A percentile compares a stretch with the other conserved stretches of the same genome.
Conservation (phyloP, 2,329 filamentous ascomycete genomes). For the Phoma sp. region DNA sequence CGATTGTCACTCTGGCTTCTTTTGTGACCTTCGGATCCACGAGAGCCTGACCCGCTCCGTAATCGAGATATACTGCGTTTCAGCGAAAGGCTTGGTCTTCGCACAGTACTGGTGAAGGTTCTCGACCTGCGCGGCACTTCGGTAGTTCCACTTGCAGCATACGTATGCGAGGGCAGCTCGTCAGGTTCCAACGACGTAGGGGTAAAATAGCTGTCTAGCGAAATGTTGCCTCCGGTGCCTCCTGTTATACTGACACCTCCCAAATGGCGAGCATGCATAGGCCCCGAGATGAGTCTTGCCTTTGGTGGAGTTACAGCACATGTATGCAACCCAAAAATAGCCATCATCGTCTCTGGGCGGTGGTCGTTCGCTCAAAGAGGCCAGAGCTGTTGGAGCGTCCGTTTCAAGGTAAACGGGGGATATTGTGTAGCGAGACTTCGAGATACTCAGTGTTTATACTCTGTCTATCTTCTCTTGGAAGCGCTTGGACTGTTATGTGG, state of each 20-base stretch:
- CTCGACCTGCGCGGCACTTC: slow-evolving; percentile 37
- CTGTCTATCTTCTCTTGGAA: not conserved
- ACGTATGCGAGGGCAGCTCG: slow-evolving; percentile 35
- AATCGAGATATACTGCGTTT: slow-evolving; percentile 35
- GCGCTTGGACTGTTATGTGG: not conserved
- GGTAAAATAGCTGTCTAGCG: slow-evolving; percentile 28
- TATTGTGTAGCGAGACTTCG: not conserved
- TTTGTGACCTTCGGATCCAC: slow-evolving; percentile 2
- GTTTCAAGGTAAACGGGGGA: slow-evolving; percentile 21
- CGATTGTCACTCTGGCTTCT: slow-evolving; percentile 11
- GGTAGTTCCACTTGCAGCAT: slow-evolving; percentile 28
- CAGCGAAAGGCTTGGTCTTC: slow-evolving; percentile 34
- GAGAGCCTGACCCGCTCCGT: slow-evolving; percentile 13
- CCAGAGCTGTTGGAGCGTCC: slow-evolving; percentile 4
- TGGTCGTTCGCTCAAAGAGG: not conserved
- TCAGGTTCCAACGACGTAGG: slow-evolving; percentile 29
- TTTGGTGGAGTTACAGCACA: slow-evolving; percentile 29
- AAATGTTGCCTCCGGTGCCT: slow-evolving; percentile 20
- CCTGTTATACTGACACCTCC: slow-evolving; percentile 38
- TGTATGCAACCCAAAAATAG: slow-evolving; percentile 14
- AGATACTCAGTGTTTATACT: not conserved
- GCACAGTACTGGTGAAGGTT: slow-evolving; percentile 31
- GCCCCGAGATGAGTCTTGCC: slow-evolving; percentile 36
- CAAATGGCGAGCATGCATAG: slow-evolving; percentile 43
- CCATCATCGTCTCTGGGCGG: not conserved